Percentiles rank a stretch among this genome's conserved stretches.
These are phyloP conservation scores for Peronospora belbahrii DNA, from an alignment of 352 stramenopile genomes.

Conservation along the genomic window DNA sequence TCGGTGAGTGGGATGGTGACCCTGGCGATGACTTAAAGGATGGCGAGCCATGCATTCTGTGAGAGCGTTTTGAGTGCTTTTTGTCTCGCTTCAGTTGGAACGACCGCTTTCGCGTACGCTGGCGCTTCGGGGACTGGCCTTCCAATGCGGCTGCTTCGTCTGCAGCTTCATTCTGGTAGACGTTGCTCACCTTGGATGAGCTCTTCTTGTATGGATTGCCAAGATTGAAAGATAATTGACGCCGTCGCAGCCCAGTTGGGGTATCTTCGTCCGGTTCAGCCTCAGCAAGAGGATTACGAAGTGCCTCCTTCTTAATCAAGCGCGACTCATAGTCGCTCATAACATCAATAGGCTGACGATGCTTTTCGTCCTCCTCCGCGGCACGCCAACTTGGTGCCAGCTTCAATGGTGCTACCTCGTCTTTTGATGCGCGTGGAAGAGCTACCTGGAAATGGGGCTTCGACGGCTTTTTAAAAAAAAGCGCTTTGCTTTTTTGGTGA, in stretches of 20 bases:
- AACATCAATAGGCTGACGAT: conserved; percentile 75
- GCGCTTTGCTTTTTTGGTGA: conserved; percentile 41
- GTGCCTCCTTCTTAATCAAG: conserved; percentile 80
- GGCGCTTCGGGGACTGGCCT: conserved; percentile 68
- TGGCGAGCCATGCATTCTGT: conserved; percentile 55
- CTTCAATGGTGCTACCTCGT: conserved; percentile 28
- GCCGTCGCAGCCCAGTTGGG: conserved; percentile 51
- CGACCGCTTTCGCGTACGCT: conserved; percentile 78
- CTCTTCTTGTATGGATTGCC: conserved; percentile 88
- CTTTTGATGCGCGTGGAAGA: conserved; percentile 17
- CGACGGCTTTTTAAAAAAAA: conserved; percentile 45
- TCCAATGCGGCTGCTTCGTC: conserved; percentile 76
- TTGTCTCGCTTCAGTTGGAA: conserved; percentile 76
- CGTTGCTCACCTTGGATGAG: conserved; percentile 73
- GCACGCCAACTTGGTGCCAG: conserved; percentile 52
- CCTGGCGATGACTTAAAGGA: conserved; percentile 66
- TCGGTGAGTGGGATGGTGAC: conserved; percentile 58
- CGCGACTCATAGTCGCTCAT: conserved; percentile 87
- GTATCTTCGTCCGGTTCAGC: conserved; percentile 82
- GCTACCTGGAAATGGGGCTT: conserved; percentile 35
- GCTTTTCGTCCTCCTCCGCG: conserved; percentile 73
- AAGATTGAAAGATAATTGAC: conserved; percentile 81
- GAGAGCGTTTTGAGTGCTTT: conserved; percentile 62
- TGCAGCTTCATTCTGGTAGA: conserved; percentile 78
- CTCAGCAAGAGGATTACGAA: conserved; percentile 78